A percentile compares a stretch with the other conserved stretches of the same genome.
Evolutionary conservation across 140 eudicot species (phyloP).

Genomic region (Flaveria floridana): DNA sequence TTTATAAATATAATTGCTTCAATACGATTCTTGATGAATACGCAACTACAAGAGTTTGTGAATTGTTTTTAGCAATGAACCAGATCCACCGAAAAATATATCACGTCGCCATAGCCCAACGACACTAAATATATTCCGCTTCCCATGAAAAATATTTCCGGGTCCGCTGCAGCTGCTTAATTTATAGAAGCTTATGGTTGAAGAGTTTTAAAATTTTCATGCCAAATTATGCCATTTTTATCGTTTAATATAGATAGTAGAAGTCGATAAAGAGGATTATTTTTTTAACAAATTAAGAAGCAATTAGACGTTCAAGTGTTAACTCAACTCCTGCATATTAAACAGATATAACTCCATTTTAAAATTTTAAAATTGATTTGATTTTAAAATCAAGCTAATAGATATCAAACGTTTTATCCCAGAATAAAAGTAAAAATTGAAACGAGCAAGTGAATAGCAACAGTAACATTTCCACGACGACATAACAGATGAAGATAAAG

Average conservation of each 20-base stretch:
- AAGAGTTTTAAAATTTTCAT: too few relatives aligned
- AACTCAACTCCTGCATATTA: not conserved
- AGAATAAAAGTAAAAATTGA: not conserved
- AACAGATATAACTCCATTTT: not conserved
- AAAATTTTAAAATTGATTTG: not conserved
- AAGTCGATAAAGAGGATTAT: not conserved
- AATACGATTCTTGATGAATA: too few relatives aligned
- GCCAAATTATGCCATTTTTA: not conserved
- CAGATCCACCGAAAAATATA: too few relatives aligned
- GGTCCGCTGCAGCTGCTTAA: too few relatives aligned
- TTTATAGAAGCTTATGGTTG: too few relatives aligned
- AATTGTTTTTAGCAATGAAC: too few relatives aligned
- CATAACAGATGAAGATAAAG: conserved; percentile 15
- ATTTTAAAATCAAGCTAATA: not conserved
- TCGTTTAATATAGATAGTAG: not conserved
- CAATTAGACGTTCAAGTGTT: not conserved
- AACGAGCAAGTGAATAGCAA: conserved; percentile 8
- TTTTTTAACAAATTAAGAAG: not conserved
- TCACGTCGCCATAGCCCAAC: too few relatives aligned
- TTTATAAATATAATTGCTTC: too few relatives aligned
- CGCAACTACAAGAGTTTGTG: too few relatives aligned
- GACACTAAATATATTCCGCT: too few relatives aligned
- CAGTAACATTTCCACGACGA: conserved; percentile 29
- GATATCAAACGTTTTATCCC: too few relatives aligned
- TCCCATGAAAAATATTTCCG: too few relatives aligned